Evolutionary conservation across 495 filamentous ascomycete species (phyloP), one percentile per base, ranked within the genome.

Genomic region (Wilcoxina mikolae): DNA sequence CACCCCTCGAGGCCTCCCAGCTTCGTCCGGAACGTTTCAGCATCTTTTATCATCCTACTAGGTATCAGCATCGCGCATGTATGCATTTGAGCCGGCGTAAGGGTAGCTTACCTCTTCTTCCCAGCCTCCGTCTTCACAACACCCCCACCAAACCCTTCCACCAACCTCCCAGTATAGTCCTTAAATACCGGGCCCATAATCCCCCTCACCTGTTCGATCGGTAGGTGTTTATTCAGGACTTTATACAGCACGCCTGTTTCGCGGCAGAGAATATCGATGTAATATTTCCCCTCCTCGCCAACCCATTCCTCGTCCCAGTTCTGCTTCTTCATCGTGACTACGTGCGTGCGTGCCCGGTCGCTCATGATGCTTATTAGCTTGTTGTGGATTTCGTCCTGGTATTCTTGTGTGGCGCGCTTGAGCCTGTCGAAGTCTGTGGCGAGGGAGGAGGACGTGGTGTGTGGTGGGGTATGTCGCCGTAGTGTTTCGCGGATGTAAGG

Each of bases 361-460:
- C 80, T 81, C 89, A 96, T 95, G 56, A 99, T 96, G 54, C 94
- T 88, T 15, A 95, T 84, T 0, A 99, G 72, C 65, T 99, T 99
- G 51, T 94, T 87, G 62, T 94, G 86, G 53, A 96, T 96, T 57
- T 79, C 86, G 28, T 78, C 79, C 64, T 95, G 91, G 66, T 96
- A 91, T 61, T 99, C 91, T 61, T 94, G 86, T 60, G 83, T 90
- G 4, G 85, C 73, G 33, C 91, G 78, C 58, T 83, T 83, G 51
- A 94, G 81, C 72, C 88, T 95, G 68, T 96, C 91, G 57, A 94
- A 96, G 61, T 96, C 91, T 29, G 78, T 81, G 73, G 93, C 83
- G 25, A 88, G 70, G 18, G 70, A 65, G 4, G 77, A 72, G 11
- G 76, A 78, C 0, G 74, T 71, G n/a, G n/a, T n/a, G n/a, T n/a